Evolutionary conservation across 352 stramenopile genomes (phyloP), one percentile per base, ranked within the genome.

Genomic region (Globisporangium yorkense): DNA sequence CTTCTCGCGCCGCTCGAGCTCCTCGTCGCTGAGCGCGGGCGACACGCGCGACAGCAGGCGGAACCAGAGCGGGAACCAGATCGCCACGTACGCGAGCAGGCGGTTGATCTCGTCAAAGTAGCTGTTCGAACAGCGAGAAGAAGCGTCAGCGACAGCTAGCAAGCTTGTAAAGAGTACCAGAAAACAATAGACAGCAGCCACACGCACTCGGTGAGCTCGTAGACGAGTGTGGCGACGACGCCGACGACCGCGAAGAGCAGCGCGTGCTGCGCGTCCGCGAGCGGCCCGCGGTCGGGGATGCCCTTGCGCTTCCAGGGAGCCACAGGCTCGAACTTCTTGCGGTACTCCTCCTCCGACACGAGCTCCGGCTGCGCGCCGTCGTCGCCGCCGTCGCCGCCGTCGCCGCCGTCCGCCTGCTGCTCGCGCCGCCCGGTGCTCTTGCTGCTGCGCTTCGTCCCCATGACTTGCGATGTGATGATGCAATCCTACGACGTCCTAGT

Each of bases 31-130:
- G 24, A 70, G 73, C 20, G 78, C 66, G 4, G 84, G 84, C 16
- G 80, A 85, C 55, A 94, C 73, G 44, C 75, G 76, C 9, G 67
- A 73, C 21, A 92, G 73, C 33, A 94, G 62, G 29, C 80, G 78
- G 65, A 91, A 86, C 77, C 81, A 94, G 35, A 94, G 65, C 21
- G 82, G 80, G 59, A 87, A 79, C 84, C 84, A 94, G 44, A 94
- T 94, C 52, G 83, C 80, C 35, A 72, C 29, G 61, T 94, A 94
- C 48, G 84, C 84, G 27, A 94, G 43, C 68, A 73, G 83, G 16
- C 84, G 80, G 18, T 74, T 57, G 62, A 94, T 77, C 58, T 87
- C 56, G 65, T 74, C 59, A 68, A 94, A 94, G 61, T 86, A 88
- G 64, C 77, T 87, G 45, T 2, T 3, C 16, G 20, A 18, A 58